phyloP scores from a whole-genome alignment of 2,329 filamentous ascomycete genomes.

The Ophiognomonia clavigignenti-juglandacearum region DNA sequence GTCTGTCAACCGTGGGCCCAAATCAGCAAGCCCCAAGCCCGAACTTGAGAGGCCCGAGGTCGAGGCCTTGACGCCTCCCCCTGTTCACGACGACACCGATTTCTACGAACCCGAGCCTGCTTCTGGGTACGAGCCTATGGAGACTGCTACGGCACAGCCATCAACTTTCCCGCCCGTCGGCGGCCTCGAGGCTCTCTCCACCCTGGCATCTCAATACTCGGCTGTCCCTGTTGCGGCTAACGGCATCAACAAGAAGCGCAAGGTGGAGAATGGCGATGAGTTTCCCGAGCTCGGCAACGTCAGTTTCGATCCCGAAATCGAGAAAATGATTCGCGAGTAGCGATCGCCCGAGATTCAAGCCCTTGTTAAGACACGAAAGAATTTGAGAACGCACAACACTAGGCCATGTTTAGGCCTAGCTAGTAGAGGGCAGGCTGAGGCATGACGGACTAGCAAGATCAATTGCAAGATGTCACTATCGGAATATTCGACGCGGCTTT shows the following conservation, averaged over 20 bases:
- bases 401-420: no score
- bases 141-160: conserved; percentile 13
- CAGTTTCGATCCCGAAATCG: conserved; percentile 52
- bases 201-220: conserved; percentile 40
- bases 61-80: conserved; percentile 84
- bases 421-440: no score
- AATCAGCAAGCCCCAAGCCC: conserved; percentile 39
- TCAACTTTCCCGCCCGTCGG: conserved; percentile 19
- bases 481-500: no score
- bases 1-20: conserved; percentile 40
- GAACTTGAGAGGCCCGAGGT: conserved; percentile 74
- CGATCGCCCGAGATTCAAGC: neutral
- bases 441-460: no score
- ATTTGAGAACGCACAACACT: neutral
- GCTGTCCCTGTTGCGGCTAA: conserved; percentile 38
- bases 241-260: conserved; percentile 52
- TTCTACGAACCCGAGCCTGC: conserved; percentile 17
- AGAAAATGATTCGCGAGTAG: conserved; percentile 41
- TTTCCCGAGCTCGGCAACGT: conserved; percentile 51
- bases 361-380: neutral
- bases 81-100: conserved; percentile 42
- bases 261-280: conserved; percentile 46
- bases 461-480: no score
- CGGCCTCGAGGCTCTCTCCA: conserved; percentile 35
- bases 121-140: conserved; percentile 16